Evolutionary conservation across 768 basidiomycete species (phyloP), one percentile per base, ranked within the genome.

Genomic region (Sistotremastrum suecicum): DNA sequence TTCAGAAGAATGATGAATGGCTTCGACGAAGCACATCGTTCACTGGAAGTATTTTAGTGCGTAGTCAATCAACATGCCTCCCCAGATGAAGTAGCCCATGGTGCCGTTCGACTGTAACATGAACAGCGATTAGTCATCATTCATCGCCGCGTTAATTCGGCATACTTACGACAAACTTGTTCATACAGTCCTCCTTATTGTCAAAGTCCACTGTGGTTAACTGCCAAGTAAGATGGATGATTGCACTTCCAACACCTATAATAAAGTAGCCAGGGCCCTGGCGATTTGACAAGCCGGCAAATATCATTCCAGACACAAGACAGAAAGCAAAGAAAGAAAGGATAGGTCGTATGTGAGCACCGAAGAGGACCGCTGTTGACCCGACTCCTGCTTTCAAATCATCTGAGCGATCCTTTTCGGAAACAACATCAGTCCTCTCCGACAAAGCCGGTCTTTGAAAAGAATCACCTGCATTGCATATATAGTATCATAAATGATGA

Each of bases 401-500:
- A 58, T 72, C 70, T 29, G 51, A 50, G 47, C 71, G 71, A 57
- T 72, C 70, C 65, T 71, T 20, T 20, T 64, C 40, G 10, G 8
- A 33, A 43, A 30, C 40, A 41, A 32, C 40, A 20, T 11, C 40
- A n/a, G 29, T 8, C 12, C 7, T 30, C 29, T 41, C 5, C 20
- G 20, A 20, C 20, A 51, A 51, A 70, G 68, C 7, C 37, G 10
- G 10, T 10, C 11, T 12, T 38, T 38, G 11, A 12, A 38, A 10
- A 12, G 37, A 10, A 38, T 10, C 2, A 38, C 11, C 37, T 10
- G 10, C 10, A 12, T 38, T 38, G 70, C 70, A 53, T 72, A 72
- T 51, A 70, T 70, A 3, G 68, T 66, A 51, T 72, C 70, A 53
- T 71, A 72, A 30, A 66, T 60, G 43, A 72, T 57, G 35, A 66